Base-by-base conservation (phyloP, 1,284 basidiomycete species). In the Exsudoporus floridanus region DNA sequence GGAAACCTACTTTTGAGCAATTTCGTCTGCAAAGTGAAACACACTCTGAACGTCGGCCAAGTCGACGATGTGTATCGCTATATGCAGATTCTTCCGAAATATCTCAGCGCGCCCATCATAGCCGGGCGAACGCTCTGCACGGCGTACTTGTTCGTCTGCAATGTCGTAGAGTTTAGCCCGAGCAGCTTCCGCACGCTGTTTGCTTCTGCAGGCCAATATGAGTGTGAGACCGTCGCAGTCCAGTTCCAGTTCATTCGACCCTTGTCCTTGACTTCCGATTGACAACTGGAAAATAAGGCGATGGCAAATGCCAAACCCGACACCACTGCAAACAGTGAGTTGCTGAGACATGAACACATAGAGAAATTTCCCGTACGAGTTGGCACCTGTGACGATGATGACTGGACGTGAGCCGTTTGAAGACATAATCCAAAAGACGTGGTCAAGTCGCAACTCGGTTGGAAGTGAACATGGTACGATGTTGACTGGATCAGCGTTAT, bases 291-390 rank as follows among this genome's bases (percentile, higher is more conserved):
- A 70, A 43, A 95, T 77, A 7, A 96, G 79, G 46, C 91, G 85
- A 54, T 89, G 83, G 72, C 92, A 94, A 45, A 92, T 86, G 2
- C 90, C 92, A 63, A 88, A 87, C 12, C 92, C 93, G 28, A 94
- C 79, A 51, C 93, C 92, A 47, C 93, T 94, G 67, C 6, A 35
- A 53, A 53, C 87, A 91, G 64, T 61, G 42, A 69, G 62, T 39
- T 46, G 38, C 39, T 38, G 56, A 28, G 30, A 46, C 34, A 31
- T 19, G 23, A 27, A 16, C 4, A 31, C 40, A 21, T 42, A n/a
- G 21, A 27, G 4, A 28, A 16, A 42, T 23, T 23, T 34, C 13
- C 65, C 79, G 38, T 60, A 86, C 86, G 78, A 77, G 67, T 88
- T 88, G 37, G 86, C 84, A 18, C 85, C 85, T 0, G 85, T 88